Evolutionary conservation across 1,284 basidiomycete genomes (phyloP), one percentile per base, ranked within the genome.

Genomic region (Marasmius tenuissimus): DNA sequence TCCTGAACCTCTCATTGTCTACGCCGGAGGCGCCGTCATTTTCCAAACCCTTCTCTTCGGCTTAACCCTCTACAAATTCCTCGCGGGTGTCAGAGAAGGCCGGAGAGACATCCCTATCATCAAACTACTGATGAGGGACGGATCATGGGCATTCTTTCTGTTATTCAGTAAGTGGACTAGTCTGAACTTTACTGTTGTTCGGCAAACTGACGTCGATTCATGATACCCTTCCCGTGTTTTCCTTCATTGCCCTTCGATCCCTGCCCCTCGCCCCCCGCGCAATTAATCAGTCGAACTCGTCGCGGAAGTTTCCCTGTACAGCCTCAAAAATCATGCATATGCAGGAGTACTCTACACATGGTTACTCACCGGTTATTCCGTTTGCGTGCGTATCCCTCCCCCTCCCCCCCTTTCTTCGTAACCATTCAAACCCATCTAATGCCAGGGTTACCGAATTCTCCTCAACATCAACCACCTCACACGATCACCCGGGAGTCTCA

Each of bases 21-120:
- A 34, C 49, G 39, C 39, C 40, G 69, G 69, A 27, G 69, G 73
- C 3, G 73, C 74, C 14, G 71, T 78, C 33, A 60, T 69, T 7
- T 78, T 74, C 53, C 76, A 79, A 60, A 65, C 67, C 12, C 63
- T 76, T 49, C 71, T 79, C 2, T 78, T 79, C 61, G 61, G 52
- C 4, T 63, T 78, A 27, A 76, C 75, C 9, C 63, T 75, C 18
- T 62, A 68, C 59, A 73, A 75, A 57, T 74, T 77, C 56, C 39
- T 72, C n/a, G 56, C 65, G 18, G 69, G 72, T 9, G 57, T 68
- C 22, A 69, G 70, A 27, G 63, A 65, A 4, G 75, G 75, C 10
- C 75, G 73, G 72, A 69, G 69, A 9, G 65, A 70, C 47, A 69
- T 69, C 2, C 68, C 69, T 10, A 66, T 78, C 8, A 42, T 78